Evolutionary conservation across 2,329 filamentous ascomycete species (phyloP), one percentile per base, ranked within the genome.

Genomic region (Hortaea werneckii): DNA sequence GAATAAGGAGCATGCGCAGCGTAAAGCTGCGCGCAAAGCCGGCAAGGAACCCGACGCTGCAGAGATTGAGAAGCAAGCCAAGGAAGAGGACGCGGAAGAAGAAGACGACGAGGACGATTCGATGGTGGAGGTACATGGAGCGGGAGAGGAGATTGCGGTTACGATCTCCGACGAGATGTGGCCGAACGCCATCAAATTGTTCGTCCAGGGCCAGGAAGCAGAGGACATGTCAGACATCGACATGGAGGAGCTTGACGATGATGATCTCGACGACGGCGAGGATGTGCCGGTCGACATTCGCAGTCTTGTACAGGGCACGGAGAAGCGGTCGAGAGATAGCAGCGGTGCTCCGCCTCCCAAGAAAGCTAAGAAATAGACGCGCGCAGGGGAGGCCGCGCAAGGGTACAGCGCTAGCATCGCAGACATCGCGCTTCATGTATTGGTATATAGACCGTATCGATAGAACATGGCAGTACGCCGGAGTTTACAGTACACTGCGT

Each of bases 181-280:
- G 82, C 85, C 87, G 41, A 80, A 81, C 52, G 90, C 89, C 47
- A 82, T 94, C 65, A 87, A 85, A 66, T 94, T 92, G 70, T 96
- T 92, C 70, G 85, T 62, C n/a, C 56, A 63, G 80, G 82, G 77
- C 44, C 77, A 85, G 69, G 85, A 86, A 40, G 80, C 83, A 62
- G 83, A 87, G 42, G 76, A 77, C 8, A 63, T 83, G 60, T 71
- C 67, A 1, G 86, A 89, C 49, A 63, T 78, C 38, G 83, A 89
- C 52, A 83, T 87, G 54, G 83, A 87, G 59, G 73, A 75, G 20
- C 57, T 68, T 50, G 66, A 67, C 27, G 65, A 67, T 28, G 63
- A 67, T 62, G 74, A 77, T 9, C 78, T 79, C 12, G 75, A 76
- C 5, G 74, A 76, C 7, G 74, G 76, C 42, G 74, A 74, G 32